phyloP scores from a whole-genome alignment of 495 filamentous ascomycete species.

The Tuber borchii region DNA sequence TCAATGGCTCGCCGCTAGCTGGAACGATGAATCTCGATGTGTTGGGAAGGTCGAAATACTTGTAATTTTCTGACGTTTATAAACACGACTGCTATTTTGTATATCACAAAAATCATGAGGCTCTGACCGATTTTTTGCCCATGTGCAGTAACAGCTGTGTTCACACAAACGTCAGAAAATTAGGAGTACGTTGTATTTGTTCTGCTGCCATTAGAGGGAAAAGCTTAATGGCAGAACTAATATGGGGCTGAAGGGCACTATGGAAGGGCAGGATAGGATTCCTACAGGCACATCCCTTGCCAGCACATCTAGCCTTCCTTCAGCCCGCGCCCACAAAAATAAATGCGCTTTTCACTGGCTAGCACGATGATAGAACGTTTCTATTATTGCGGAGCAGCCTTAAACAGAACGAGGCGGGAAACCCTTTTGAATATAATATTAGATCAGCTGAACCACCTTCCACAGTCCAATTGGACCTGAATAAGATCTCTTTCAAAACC shows the following conservation, averaged over 20 bases:
- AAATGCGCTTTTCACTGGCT: constrained; percentile 1
- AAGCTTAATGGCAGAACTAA: background rate
- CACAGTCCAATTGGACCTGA: background rate
- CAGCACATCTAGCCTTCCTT: background rate
- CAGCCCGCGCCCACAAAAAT: background rate
- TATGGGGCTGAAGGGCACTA: background rate
- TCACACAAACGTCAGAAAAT: no score
- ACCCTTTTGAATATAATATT: background rate
- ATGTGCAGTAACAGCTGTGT: no score
- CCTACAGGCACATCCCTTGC: background rate
- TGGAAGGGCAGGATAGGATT: background rate
- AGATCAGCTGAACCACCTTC: background rate
- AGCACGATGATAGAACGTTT: background rate
- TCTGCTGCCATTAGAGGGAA: background rate
- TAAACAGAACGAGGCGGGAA: constrained; percentile 11
- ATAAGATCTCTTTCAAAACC: background rate
- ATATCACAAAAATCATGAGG: no score
- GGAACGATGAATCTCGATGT: background rate
- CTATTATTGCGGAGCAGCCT: background rate
- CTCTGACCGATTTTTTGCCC: no score
- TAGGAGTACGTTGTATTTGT: constrained; percentile 1
- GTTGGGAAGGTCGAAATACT: constrained; percentile 10
- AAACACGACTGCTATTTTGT: no score
- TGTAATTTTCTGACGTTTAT: no score
- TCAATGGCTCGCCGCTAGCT: background rate